Conservation (phyloP, 768 basidiomycete genomes). For the Leccinum subgranulosum region DNA sequence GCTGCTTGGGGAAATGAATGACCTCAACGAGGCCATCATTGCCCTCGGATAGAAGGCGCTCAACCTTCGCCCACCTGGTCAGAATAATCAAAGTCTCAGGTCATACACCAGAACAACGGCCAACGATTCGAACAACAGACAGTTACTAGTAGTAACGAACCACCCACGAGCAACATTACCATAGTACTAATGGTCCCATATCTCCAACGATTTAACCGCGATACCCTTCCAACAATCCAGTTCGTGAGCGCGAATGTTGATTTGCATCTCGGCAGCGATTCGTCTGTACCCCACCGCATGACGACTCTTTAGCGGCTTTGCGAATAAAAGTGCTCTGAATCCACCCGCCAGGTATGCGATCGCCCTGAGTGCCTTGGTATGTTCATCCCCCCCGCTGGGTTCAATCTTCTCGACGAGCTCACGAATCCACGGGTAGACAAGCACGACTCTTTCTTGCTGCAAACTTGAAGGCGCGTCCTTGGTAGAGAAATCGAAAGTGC, state of each 20-base stretch:
- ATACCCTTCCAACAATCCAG: slow-evolving; percentile 3
- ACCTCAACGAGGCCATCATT: no score
- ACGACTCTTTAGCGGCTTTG: slow-evolving; percentile 1
- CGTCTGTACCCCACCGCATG: slow-evolving; percentile 15
- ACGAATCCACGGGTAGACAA: slow-evolving; percentile 11
- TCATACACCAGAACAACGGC: no score
- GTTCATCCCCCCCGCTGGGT: not conserved
- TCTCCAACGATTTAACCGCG: not conserved
- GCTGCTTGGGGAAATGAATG: no score
- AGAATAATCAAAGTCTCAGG: no score
- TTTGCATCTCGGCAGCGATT: slow-evolving; percentile 3
- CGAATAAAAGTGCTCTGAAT: slow-evolving; percentile 7
- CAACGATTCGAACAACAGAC: no score
- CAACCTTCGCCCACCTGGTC: no score
- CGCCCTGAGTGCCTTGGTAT: not conserved
- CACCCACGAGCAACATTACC: not conserved
- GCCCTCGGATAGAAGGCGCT: no score
- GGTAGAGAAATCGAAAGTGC: not conserved
- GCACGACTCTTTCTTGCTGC: not conserved
- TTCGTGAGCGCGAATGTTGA: not conserved
- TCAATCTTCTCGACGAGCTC: not conserved
- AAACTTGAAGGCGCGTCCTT: not conserved
- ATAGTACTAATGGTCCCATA: slow-evolving; percentile 2
- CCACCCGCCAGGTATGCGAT: slow-evolving; percentile 8
- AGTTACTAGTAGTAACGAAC: no score